Conservation (phyloP, 1,139 yeast species). For the Maudiozyma humilis region DNA sequence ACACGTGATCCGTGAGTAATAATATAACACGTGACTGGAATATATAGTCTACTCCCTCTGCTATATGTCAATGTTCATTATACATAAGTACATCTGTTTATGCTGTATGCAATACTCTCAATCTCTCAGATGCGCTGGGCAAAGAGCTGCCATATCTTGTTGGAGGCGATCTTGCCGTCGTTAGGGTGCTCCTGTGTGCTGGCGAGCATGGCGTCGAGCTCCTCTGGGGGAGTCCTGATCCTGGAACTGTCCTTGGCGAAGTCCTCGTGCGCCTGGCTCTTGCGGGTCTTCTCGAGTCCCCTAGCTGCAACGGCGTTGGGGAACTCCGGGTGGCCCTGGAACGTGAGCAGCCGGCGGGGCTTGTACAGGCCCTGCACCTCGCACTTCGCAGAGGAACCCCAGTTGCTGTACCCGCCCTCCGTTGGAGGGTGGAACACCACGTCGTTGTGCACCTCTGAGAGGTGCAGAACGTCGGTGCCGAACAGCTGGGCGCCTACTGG, state of each 20-base stretch:
- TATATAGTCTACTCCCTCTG: too few species aligned
- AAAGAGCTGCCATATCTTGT: background rate
- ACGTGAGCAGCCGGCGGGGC: slow-evolving; percentile 44
- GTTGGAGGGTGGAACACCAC: slow-evolving; percentile 46
- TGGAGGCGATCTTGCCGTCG: background rate
- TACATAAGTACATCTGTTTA: too few species aligned
- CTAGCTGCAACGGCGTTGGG: slow-evolving; percentile 29
- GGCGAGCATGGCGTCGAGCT: slow-evolving; percentile 1
- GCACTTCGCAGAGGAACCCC: slow-evolving; percentile 51
- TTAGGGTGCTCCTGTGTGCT: background rate
- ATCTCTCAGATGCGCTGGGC: background rate
- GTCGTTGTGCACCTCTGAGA: slow-evolving; percentile 68
- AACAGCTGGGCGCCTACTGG: slow-evolving; percentile 34
- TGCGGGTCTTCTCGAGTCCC: slow-evolving; percentile 8
- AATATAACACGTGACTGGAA: too few species aligned
- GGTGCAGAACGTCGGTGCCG: slow-evolving; percentile 30
- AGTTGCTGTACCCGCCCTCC: slow-evolving; percentile 29
- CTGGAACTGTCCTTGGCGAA: background rate
- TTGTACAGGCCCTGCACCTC: slow-evolving; percentile 53
- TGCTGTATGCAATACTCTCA: too few species aligned
- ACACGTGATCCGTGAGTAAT: too few species aligned
- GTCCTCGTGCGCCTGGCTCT: background rate
- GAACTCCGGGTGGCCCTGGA: slow-evolving; percentile 92
- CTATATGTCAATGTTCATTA: too few species aligned
- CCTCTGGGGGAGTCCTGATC: background rate